Evolutionary conservation across 1,284 basidiomycete species (phyloP).

Genomic region (Malassezia sp.): DNA sequence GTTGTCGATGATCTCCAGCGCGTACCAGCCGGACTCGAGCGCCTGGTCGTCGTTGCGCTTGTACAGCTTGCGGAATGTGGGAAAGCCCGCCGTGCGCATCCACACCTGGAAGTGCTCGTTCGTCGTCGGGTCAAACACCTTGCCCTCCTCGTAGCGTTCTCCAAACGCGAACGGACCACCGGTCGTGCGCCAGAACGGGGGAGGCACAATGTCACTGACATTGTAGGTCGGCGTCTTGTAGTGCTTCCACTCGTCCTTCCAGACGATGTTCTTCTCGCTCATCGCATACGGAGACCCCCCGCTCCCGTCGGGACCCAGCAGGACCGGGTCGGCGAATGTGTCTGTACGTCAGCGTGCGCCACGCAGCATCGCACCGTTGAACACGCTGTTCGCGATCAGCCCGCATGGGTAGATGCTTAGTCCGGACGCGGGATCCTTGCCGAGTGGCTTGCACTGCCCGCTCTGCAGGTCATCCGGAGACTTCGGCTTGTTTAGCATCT

Average conservation of each 20-base stretch:
- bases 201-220: slow-evolving; percentile 64
- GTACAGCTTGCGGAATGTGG: slow-evolving; percentile 90
- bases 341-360: no score
- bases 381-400: slow-evolving; percentile 92
- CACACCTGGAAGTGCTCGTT: slow-evolving; percentile 98
- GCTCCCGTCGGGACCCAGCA: slow-evolving; percentile 50
- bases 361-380: no score
- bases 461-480: slow-evolving; percentile 48
- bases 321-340: slow-evolving; percentile 60
- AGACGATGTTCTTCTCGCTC: slow-evolving; percentile 71
- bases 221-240: slow-evolving; percentile 52
- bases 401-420: slow-evolving; percentile 71
- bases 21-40: slow-evolving; percentile 66
- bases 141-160: slow-evolving; percentile 58
- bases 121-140: slow-evolving; percentile 62
- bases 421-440: slow-evolving; percentile 30
- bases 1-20: slow-evolving; percentile 69
- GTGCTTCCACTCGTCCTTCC: slow-evolving; percentile 85
- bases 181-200: slow-evolving; percentile 65
- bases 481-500: slow-evolving; percentile 67
- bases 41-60: slow-evolving; percentile 71
- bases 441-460: slow-evolving; percentile 83
- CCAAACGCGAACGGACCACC: slow-evolving; percentile 52
- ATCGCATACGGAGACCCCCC: slow-evolving; percentile 57
- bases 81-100: slow-evolving; percentile 96